Conservation (phyloP, 2,329 filamentous ascomycete genomes). For the Orbilia blumenaviensis region DNA sequence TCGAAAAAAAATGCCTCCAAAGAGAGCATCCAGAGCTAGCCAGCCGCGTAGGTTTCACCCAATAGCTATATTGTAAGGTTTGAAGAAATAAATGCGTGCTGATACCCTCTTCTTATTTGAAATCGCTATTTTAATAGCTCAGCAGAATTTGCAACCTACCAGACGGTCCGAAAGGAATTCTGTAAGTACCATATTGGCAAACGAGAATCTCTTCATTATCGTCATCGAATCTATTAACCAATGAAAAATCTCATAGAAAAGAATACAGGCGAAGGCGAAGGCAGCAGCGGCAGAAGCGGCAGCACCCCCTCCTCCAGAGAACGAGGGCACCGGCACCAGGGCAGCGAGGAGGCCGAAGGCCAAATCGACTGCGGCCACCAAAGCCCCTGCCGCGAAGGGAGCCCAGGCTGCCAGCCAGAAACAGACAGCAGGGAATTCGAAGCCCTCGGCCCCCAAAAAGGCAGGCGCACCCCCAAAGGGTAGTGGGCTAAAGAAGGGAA, state of each 20-base stretch:
- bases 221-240: background rate
- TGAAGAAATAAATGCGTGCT: too few species aligned
- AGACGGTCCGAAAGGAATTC: background rate
- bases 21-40: too few species aligned
- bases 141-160: too few species aligned
- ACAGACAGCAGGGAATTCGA: background rate
- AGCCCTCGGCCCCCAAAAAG: background rate
- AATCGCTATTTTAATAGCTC: too few species aligned
- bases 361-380: background rate
- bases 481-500: background rate
- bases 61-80: too few species aligned
- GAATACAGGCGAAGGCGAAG: background rate
- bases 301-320: too few species aligned
- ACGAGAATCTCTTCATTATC: background rate
- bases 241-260: background rate
- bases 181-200: background rate
- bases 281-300: background rate
- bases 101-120: too few species aligned
- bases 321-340: too few species aligned
- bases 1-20: too few species aligned
- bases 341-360: background rate
- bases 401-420: background rate
- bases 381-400: background rate
- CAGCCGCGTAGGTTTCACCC: too few species aligned
- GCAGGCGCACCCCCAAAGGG: background rate